Evolutionary conservation across 768 basidiomycete species (phyloP).

Genomic region (Trametes gibbosa): DNA sequence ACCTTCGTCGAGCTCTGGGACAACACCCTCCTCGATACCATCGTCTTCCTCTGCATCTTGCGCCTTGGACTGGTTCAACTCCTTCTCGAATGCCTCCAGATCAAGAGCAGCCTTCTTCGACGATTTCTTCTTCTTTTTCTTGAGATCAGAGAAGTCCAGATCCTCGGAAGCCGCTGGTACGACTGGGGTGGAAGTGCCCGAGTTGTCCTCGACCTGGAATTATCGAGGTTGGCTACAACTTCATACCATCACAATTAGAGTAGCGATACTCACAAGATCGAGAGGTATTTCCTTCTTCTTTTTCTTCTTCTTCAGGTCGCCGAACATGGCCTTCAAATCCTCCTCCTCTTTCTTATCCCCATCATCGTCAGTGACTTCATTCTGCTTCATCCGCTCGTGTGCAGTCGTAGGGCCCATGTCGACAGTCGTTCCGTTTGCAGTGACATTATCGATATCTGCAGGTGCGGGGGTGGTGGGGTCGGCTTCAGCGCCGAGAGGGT

Average conservation of each 20-base stretch:
- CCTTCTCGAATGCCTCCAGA: conserved; percentile 93
- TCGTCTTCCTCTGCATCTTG: conserved; percentile 56
- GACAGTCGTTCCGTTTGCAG: conserved; percentile 66
- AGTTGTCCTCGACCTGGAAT: conserved; percentile 47
- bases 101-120: conserved; percentile 87
- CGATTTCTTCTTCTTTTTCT: conserved; percentile 95
- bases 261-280: conserved; percentile 56
- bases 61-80: conserved; percentile 69
- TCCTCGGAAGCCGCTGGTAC: conserved; percentile 54
- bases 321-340: conserved; percentile 81
- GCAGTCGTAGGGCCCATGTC: conserved; percentile 76
- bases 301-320: conserved; percentile 89
- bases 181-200: conserved; percentile 61
- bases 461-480: conserved; percentile 82
- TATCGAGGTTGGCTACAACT: neutral
- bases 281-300: conserved; percentile 88
- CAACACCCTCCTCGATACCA: conserved; percentile 62
- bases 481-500: conserved; percentile 73
- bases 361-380: conserved; percentile 30
- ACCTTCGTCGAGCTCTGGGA: conserved; percentile 61
- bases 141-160: conserved; percentile 92
- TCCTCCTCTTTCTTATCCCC: conserved; percentile 62
- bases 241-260: neutral
- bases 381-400: conserved; percentile 71
- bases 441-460: conserved; percentile 65